These are phyloP conservation scores for Cordyceps militaris DNA, from an alignment of 2,329 filamentous ascomycete genomes.

Conservation along the genomic window DNA sequence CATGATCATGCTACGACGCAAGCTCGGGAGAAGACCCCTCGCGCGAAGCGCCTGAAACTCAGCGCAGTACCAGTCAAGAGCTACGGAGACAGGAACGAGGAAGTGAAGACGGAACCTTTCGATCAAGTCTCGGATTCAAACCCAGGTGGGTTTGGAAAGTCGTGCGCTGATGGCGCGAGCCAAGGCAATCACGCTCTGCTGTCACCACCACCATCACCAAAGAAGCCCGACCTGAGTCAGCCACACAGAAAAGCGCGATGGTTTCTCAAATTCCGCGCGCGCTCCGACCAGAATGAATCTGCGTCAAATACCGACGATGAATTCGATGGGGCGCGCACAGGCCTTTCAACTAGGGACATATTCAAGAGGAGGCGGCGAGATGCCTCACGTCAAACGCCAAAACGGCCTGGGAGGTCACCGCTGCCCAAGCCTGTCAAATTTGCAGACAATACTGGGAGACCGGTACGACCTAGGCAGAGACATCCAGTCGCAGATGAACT, in stretches of 20 bases:
- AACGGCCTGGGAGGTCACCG: neutral
- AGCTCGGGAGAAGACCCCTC: neutral
- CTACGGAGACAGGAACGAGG: neutral
- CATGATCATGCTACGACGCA: neutral
- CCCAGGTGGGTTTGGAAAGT: neutral
- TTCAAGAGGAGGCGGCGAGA: neutral
- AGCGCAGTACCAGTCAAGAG: neutral
- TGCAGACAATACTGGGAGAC: neutral
- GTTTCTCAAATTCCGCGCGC: neutral
- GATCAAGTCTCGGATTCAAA: neutral
- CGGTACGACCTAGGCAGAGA: neutral
- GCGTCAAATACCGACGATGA: neutral
- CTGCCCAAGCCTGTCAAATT: constrained; percentile 9
- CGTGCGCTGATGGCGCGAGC: neutral
- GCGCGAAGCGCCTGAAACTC: constrained; percentile 6
- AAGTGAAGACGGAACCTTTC: neutral
- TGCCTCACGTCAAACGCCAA: neutral
- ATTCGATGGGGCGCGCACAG: neutral
- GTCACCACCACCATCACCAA: constrained; percentile 4
- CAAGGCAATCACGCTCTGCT: neutral
- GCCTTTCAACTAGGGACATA: neutral
- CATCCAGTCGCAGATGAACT: neutral
- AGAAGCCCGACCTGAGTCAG: neutral
- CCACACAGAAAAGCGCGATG: neutral
- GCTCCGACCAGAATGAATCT: neutral